Base-by-base conservation (phyloP, 768 basidiomycete genomes). In the Scleroderma citrinum region DNA sequence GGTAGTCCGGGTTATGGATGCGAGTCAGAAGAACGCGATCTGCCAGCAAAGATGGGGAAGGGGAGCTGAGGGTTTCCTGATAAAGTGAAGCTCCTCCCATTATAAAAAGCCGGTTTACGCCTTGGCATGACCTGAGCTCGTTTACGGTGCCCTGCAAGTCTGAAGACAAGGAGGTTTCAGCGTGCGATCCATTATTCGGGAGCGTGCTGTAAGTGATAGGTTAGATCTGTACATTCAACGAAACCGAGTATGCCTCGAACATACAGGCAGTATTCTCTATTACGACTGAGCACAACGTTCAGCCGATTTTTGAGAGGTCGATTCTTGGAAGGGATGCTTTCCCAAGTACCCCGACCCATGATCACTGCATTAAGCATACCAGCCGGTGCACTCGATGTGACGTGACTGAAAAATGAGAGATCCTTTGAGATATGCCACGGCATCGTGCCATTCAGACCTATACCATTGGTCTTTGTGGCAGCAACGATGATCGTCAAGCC, bases 331-430 rank as follows among this genome's bases (percentile, higher is more conserved):
- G 96, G 95, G 48, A 99, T 97, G 63, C 90, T 90, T 69, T 97
- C 92, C 96, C 96, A 99, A 13, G 93, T 95, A 60, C 89, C 92
- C 48, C 95, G 77, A 11, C 96, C 96, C 95, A 99, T 97, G 48
- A 97, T 71, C 17, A 97, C 84, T 1, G 78, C 81, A 67, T 97
- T 98, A 49, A 63, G 69, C 39, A 59, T 63, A 6, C 73, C 76
- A 34, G 74, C 67, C 6, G 82, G 80, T 29, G 82, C 78, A 34
- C 65, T 69, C 6, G 80, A 78, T 30, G 89, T 89, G 63, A 85
- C 83, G 46, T 78, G 75, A n/a, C 85, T 83, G 64, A 99, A 99
- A 68, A 94, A 96, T 44, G 85, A 82, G 78, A 97, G 83, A 63
- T 99, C 96, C 49, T 78, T 80, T 0, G 90, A 76, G 7, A 98